Percentiles rank a stretch among this genome's conserved stretches.
Conservation (phyloP, 2,329 filamentous ascomycete genomes). For the Daldinia sp. region DNA sequence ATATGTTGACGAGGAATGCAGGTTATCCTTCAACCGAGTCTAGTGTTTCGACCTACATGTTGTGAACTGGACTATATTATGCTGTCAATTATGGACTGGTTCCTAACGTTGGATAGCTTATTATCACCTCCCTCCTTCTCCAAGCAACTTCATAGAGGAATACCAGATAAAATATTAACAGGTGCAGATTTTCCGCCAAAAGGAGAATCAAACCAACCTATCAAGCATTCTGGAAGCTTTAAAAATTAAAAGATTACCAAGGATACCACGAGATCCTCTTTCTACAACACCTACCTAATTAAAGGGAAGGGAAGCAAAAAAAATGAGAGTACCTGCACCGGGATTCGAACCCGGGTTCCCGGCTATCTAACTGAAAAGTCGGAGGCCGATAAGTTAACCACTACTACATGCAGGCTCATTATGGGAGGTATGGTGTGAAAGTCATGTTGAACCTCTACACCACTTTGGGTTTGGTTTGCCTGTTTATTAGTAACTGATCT, state of each 20-base stretch:
- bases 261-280: too few species aligned
- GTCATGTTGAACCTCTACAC: slow-evolving; percentile 1
- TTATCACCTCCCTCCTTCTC: too few species aligned
- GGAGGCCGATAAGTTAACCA: slow-evolving; percentile 42
- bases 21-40: too few species aligned
- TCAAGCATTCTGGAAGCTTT: too few species aligned
- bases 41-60: not conserved
- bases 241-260: too few species aligned
- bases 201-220: too few species aligned
- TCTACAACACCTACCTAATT: too few species aligned
- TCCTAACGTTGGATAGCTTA: too few species aligned
- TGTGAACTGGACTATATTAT: not conserved
- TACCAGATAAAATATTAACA: too few species aligned
- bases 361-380: slow-evolving; percentile 30
- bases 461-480: not conserved
- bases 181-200: too few species aligned
- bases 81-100: too few species aligned
- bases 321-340: slow-evolving; percentile 23
- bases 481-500: not conserved
- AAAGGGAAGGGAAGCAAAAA: not conserved
- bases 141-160: too few species aligned
- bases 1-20: not conserved
- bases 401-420: slow-evolving; percentile 37
- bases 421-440: not conserved
- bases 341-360: slow-evolving; percentile 41